Base-by-base conservation (phyloP, 2,329 filamentous ascomycete species). In the Penicillium sp. region DNA sequence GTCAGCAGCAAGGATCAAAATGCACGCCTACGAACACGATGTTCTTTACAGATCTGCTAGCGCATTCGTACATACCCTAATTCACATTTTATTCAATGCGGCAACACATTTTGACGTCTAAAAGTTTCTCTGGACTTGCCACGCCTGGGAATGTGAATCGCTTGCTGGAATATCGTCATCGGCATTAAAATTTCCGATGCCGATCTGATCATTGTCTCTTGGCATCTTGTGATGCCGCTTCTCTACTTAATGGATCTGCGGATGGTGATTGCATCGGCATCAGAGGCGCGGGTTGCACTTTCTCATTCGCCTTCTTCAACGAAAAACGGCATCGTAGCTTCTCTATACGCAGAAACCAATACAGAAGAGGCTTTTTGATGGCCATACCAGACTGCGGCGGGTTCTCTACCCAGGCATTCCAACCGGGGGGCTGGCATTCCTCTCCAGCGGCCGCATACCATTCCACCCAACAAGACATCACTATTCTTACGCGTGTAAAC, bases 401-500 rank as follows among this genome's bases (percentile, higher is more conserved):
- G 45, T 12, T 25, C 35, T 42, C 40, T 42, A 26, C 27, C 30
- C 10, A 23, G 26, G 41, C 50, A 54, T 54, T 52, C 50, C 45
- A 25, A 14, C 35, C 35, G 18, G 36, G 45, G 37, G 47, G 47
- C 36, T 46, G 37, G 37, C 51, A 54, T 54, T 54, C 50, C 37
- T 52, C 33, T 44, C 29, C 35, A 28, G 30, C 29, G 37, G 26
- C 33, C 28, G 20, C 45, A 44, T 45, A 27, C 38, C 51, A 52
- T 47, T 47, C 47, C 50, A 40, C 15, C 39, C 39, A 41, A 41
- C 34, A 31, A 43, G 41, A 39, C 26, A 28, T 31, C 35, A 32
- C 26, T 51, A 52, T 54, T 42, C 36, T 54, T 50, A 52, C 48
- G 39, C 36, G 42, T 46, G 51, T 13, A 40, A 31, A 32, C 13